Base-by-base conservation (phyloP, 805 yeast genomes). In the Cyberlindnera veronae region DNA sequence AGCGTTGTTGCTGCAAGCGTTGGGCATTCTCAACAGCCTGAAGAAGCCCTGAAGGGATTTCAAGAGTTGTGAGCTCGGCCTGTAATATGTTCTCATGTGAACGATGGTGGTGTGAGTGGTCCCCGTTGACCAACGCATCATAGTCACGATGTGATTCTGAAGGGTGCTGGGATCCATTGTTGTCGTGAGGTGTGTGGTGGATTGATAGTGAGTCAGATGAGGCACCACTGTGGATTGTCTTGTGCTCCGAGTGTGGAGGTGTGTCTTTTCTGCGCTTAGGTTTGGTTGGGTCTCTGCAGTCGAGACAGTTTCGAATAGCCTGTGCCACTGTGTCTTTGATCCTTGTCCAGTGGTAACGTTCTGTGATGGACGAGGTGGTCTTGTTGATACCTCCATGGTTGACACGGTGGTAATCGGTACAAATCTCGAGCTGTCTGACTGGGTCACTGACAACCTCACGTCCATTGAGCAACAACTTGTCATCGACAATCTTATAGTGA, bases 341-440 rank as follows among this genome's bases (percentile, higher is more conserved):
- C 37, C 95, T 76, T 2, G 88, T 77, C 97, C 98, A 91, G 60
- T 88, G 95, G 52, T 84, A 91, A 50, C 76, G 75, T 46, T 84
- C 93, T 2, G 90, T 76, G 14, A 93, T 76, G 14, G 74, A 64
- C 0, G 91, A 67, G 0, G 96, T 89, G 2, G 95, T 81, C 55
- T 82, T 86, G 64, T 91, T 91, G 47, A 91, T 88, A 10, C 98
- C 98, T 11, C 81, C 81, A 58, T 91, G 99, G 32, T 72, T 76
- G 16, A 72, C 61, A 47, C 72, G 57, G 58, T 91, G 99, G 16
- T 78, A 64, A 32, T 81, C 83, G 8, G 77, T 71, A 24, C 90
- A 86, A 22, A 91, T 79, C 47, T 78, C 81, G 33, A 82, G 57
- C 62, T 90, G 98, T 37, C 81, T 75, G 2, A 70, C 76, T 0